Conservation (phyloP, 371 early-diverging fungal genomes). For the Nematocida sp. region DNA sequence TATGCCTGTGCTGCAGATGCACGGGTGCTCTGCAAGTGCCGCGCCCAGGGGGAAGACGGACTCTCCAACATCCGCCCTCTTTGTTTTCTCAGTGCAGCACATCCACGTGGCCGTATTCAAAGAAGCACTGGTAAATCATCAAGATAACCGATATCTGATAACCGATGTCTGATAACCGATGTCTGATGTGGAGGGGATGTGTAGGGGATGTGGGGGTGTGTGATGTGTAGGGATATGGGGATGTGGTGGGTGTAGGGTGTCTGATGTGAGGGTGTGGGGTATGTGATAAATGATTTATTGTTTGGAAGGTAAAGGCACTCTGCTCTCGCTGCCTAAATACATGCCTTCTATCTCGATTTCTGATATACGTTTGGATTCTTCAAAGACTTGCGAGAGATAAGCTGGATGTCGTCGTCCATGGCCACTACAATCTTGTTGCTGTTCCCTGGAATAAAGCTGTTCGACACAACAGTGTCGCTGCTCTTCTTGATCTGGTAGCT, state of each 20-base stretch:
- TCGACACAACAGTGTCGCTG: constrained; percentile 72
- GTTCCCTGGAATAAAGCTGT: constrained; percentile 74
- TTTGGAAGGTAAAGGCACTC: too few relatives aligned
- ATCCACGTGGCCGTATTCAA: too few relatives aligned
- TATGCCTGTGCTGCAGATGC: background rate
- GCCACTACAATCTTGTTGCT: constrained; percentile 72
- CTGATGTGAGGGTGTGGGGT: background rate
- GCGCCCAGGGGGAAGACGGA: background rate
- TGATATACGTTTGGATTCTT: constrained; percentile 45
- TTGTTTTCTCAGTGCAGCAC: too few relatives aligned
- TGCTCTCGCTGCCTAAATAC: too few relatives aligned
- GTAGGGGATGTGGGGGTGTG: background rate
- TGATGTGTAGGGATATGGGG: background rate
- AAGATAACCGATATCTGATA: too few relatives aligned
- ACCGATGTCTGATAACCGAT: too few relatives aligned
- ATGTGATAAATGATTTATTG: too few relatives aligned
- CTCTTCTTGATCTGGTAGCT: constrained; percentile 78
- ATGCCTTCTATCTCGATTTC: too few relatives aligned
- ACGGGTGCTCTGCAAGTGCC: background rate
- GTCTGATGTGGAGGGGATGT: too few relatives aligned
- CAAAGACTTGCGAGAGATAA: constrained; percentile 41
- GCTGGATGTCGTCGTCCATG: constrained; percentile 64
- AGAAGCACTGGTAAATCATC: too few relatives aligned
- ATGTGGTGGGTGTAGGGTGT: too few relatives aligned
- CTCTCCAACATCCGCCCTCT: too few relatives aligned